Base-by-base conservation (phyloP, 768 basidiomycete species). In the Austroboletus eburneus region DNA sequence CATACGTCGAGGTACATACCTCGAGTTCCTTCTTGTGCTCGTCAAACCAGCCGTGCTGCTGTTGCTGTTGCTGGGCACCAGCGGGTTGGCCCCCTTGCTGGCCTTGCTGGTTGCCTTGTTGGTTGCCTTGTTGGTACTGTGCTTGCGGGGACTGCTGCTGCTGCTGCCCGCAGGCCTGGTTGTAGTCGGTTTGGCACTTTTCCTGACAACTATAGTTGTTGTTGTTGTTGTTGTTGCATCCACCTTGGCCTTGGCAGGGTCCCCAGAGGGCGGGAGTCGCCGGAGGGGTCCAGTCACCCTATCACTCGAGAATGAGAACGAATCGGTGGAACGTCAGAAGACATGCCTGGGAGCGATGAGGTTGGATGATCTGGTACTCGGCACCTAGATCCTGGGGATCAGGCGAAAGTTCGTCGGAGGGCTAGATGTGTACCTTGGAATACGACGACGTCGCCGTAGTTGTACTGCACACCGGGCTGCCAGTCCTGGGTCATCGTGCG, bases 281-380 rank as follows among this genome's bases (percentile, higher is more conserved):
- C 4, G 69, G 52, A 4, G 87, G 87, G 21, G 79, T 64, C 87
- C 87, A 90, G 53, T 86, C 83, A 22, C 70, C 51, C 84, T 88
- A 55, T 36, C 5, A 20, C 34, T 9, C 10, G 39, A 58, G 17
- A 55, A 43, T 24, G 33, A 54, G 46, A 30, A 36, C 5, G 25
- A 40, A 21, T 29, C 16, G 9, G 17, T 4, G 10, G 27, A 20
- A n/a, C 21, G 8, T 34, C n/a, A 17, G 22, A 40, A 8, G 22
- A 50, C 59, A 45, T 51, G 79, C 85, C 74, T 86, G 82, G 24
- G 86, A 85, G 43, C 59, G 66, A 67, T 89, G 87, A 9, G 83
- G 69, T 57, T 87, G 85, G 52, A 87, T 78, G 65, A 83, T 83
- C 65, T 79, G 81, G 72, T 87, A 89, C 34, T 63, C 66, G 51